phyloP scores from a whole-genome alignment of 306 rosid species.

The Glycine latifolia region DNA sequence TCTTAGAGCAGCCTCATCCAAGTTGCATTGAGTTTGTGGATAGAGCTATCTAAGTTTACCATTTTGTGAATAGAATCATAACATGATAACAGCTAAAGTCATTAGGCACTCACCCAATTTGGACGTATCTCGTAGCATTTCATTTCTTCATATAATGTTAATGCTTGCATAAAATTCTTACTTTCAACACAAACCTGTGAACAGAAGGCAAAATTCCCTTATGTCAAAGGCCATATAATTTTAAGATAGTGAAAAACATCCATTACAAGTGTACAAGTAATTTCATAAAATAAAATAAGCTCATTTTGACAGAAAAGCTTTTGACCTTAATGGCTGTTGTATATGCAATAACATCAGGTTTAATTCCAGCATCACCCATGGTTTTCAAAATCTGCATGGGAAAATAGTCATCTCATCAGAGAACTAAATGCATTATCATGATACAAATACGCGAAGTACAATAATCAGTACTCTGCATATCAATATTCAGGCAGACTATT shows the following conservation, averaged over 20 bases:
- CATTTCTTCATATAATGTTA: slow-evolving; percentile 80
- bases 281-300: slow-evolving; percentile 40
- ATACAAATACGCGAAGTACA: slow-evolving; percentile 10
- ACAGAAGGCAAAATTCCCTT: slow-evolving; percentile 49
- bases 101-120: slow-evolving; percentile 70
- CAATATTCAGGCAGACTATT: slow-evolving; percentile 24
- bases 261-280: slow-evolving; percentile 16
- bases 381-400: slow-evolving; percentile 75
- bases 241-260: slow-evolving; percentile 23
- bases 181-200: slow-evolving; percentile 82
- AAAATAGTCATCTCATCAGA: slow-evolving; percentile 50
- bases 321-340: slow-evolving; percentile 89
- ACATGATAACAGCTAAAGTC: slow-evolving; percentile 32
- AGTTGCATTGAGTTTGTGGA: slow-evolving; percentile 32
- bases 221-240: slow-evolving; percentile 34
- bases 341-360: slow-evolving; percentile 89
- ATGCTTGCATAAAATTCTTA: slow-evolving; percentile 68
- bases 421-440: slow-evolving; percentile 38
- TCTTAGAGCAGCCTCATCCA: slow-evolving; percentile 36
- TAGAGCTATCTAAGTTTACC: slow-evolving; percentile 33
- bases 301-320: slow-evolving; percentile 42
- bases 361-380: slow-evolving; percentile 75
- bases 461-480: slow-evolving; percentile 29
- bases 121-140: slow-evolving; percentile 73
- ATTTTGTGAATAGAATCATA: slow-evolving; percentile 42